Percentiles rank a stretch among this genome's conserved stretches.
Evolutionary conservation across 169 alveolate genomes (phyloP).

Genomic region (Neospora caninum): DNA sequence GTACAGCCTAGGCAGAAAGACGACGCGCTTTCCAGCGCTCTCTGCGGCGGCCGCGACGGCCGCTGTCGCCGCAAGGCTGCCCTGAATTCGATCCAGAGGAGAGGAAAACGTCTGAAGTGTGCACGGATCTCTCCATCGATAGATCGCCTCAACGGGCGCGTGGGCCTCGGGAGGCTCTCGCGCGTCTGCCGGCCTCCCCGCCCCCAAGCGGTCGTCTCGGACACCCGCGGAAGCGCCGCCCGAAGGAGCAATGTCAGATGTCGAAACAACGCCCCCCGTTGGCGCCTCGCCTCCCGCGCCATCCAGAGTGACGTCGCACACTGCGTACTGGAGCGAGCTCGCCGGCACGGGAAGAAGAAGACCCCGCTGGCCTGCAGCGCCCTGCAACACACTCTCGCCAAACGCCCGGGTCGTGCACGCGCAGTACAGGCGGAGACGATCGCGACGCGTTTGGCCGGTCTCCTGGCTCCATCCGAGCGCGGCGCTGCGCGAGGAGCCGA

Average conservation of each 20-base stretch:
- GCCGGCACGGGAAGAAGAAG: conserved; percentile 5
- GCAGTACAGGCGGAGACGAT: neutral
- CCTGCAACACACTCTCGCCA: conserved; percentile 15
- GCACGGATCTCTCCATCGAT: conserved; percentile 8
- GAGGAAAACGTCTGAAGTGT: conserved; percentile 6
- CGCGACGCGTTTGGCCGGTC: neutral
- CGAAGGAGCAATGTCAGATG: neutral
- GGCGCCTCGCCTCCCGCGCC: neutral
- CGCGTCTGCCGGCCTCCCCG: no score
- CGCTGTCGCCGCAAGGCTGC: conserved; percentile 2
- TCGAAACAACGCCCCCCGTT: neutral
- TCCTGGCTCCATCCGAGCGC: neutral
- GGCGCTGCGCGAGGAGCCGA: neutral
- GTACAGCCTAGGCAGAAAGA: conserved; percentile 16
- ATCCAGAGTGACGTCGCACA: neutral
- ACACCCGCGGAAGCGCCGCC: neutral
- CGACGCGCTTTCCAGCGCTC: neutral
- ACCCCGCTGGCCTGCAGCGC: neutral
- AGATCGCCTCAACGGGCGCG: conserved; percentile 9
- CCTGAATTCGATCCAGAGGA: neutral
- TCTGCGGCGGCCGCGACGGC: neutral
- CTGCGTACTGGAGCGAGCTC: neutral
- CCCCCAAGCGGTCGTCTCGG: no score
- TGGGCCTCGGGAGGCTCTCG: no score
- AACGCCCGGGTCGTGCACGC: neutral